Evolutionary conservation across 2,329 filamentous ascomycete genomes (phyloP).

Genomic region (Scorias spongiosa): DNA sequence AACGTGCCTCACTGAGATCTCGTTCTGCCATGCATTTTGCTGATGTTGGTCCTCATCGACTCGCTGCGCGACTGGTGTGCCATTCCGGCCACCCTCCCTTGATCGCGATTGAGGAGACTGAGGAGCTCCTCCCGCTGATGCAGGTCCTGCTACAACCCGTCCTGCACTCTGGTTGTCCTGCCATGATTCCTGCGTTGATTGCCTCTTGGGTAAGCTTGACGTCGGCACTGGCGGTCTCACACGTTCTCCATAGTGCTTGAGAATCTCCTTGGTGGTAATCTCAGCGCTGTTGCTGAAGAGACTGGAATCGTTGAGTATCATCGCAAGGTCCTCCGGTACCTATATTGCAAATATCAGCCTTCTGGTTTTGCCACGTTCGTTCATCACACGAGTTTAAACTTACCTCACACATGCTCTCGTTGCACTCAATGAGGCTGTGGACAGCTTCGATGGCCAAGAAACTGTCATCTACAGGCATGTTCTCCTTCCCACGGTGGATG

Average conservation of each 20-base stretch:
- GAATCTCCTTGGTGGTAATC: constrained; percentile 90
- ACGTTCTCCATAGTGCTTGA: constrained; percentile 83
- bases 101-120: constrained; percentile 3
- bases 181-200: constrained; percentile 42
- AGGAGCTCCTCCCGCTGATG: constrained; percentile 9
- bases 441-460: constrained; percentile 91
- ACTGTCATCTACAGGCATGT: constrained; percentile 50
- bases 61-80: constrained; percentile 42
- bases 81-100: constrained; percentile 12
- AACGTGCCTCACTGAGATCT: constrained; percentile 69
- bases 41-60: constrained; percentile 79
- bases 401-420: constrained; percentile 96
- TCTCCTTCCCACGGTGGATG: constrained; percentile 35
- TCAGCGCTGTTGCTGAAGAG: constrained; percentile 73
- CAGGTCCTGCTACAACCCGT: not conserved
- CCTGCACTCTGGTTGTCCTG: constrained; percentile 26
- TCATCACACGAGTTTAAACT: constrained; percentile 24
- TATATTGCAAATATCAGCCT: constrained; percentile 32
- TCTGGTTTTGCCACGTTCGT: too few relatives aligned
- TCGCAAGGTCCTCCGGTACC: constrained; percentile 86
- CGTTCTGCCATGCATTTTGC: constrained; percentile 58
- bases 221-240: constrained; percentile 42
- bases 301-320: constrained; percentile 66
- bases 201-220: constrained; percentile 33
- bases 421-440: constrained; percentile 76